Percentiles rank a stretch among this genome's conserved stretches.
phyloP scores from a whole-genome alignment of 2,329 filamentous ascomycete species.

The Aureobasidium sp. region DNA sequence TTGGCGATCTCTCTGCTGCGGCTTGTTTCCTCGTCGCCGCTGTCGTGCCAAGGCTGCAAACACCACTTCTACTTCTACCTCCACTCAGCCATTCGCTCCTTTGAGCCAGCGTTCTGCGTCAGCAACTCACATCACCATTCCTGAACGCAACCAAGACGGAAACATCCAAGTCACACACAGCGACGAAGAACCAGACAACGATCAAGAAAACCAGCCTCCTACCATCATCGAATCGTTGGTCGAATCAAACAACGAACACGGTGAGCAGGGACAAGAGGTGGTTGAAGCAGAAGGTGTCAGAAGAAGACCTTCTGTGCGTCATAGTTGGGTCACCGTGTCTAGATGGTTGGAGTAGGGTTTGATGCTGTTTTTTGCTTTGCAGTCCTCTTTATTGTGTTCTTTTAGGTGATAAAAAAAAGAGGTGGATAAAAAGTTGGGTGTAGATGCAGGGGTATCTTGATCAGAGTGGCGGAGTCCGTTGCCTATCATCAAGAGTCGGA shows the following conservation, averaged over 20 bases:
- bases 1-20: background rate
- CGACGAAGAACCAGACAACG: background rate
- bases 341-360: conserved; percentile 3
- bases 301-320: background rate
- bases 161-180: too few species aligned
- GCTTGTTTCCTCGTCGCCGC: background rate
- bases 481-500: too few species aligned
- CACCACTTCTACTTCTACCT: background rate
- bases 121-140: background rate
- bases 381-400: background rate
- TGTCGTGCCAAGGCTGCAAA: too few species aligned
- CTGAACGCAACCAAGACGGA: background rate
- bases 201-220: background rate
- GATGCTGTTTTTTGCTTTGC: background rate
- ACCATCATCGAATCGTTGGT: background rate
- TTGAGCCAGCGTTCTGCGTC: background rate
- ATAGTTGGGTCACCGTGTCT: conserved; percentile 6
- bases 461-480: too few species aligned
- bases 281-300: background rate
- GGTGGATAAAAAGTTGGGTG: background rate
- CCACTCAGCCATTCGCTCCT: background rate
- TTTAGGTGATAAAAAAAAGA: background rate
- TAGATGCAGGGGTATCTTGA: too few species aligned
- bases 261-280: background rate
- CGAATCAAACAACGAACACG: background rate